A percentile compares a stretch with the other conserved stretches of the same genome.
These are phyloP conservation scores for Sabuloglossum arenarium DNA, from an alignment of 495 filamentous ascomycete genomes.

Conservation along the genomic window DNA sequence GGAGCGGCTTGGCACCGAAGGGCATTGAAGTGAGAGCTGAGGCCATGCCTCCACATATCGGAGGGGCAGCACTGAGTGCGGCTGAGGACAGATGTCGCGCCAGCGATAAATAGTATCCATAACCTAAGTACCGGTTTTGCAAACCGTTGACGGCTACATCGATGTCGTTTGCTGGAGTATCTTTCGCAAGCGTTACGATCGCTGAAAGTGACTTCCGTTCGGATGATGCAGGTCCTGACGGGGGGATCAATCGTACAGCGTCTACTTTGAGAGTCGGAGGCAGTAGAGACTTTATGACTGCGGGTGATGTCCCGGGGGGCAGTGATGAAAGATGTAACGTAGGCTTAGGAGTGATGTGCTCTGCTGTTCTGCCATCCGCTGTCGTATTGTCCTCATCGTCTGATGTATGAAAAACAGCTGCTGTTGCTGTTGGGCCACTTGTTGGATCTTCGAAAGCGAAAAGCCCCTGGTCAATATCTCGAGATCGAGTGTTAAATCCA, in stretches of 20 bases:
- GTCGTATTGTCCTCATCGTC: slow-evolving; percentile 31
- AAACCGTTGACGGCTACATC: slow-evolving; percentile 57
- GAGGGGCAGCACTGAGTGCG: slow-evolving; percentile 34
- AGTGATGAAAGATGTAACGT: slow-evolving; percentile 53
- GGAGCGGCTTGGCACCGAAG: slow-evolving; percentile 66
- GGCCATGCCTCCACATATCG: slow-evolving; percentile 28
- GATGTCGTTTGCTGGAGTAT: slow-evolving; percentile 70
- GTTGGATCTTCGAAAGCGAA: slow-evolving; percentile 35
- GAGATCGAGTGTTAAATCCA: slow-evolving; percentile 24
- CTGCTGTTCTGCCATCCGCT: slow-evolving; percentile 30
- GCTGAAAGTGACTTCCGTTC: slow-evolving; percentile 64
- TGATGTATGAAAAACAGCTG: slow-evolving; percentile 26
- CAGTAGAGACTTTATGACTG: slow-evolving; percentile 53
- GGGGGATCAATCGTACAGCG: slow-evolving; percentile 50
- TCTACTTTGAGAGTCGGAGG: slow-evolving; percentile 50
- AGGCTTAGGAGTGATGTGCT: slow-evolving; percentile 64
- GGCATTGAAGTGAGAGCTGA: slow-evolving; percentile 35
- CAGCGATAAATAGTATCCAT: slow-evolving; percentile 63
- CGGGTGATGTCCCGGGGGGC: slow-evolving; percentile 44
- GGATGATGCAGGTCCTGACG: slow-evolving; percentile 30
- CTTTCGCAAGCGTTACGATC: slow-evolving; percentile 67
- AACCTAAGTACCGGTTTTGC: slow-evolving; percentile 75
- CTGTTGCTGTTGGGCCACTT: slow-evolving; percentile 18
- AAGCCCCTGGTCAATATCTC: slow-evolving; percentile 21
- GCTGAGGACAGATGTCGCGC: slow-evolving; percentile 73